A percentile compares a stretch with the other conserved stretches of the same genome.
Conservation (phyloP, 2,329 filamentous ascomycete genomes). For the Penicillium paneum region DNA sequence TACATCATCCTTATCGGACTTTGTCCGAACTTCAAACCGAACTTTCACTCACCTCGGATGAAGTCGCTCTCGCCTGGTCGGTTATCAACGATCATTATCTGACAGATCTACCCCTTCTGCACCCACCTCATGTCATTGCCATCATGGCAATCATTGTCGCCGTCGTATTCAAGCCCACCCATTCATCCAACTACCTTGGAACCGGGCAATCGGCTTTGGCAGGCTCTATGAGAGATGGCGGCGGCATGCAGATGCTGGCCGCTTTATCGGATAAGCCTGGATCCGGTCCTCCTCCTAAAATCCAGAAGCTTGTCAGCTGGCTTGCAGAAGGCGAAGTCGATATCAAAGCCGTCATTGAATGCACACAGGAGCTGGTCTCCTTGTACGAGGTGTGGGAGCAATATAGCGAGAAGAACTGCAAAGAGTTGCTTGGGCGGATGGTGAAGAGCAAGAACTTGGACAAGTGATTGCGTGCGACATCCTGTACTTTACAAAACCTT, state of each 20-base stretch:
- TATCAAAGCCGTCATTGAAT: constrained; percentile 80
- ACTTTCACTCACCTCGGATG: constrained; percentile 71
- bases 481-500: background rate
- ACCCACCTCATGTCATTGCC: constrained; percentile 84
- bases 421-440: constrained; percentile 61
- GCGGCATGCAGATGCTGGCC: constrained; percentile 33
- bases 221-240: constrained; percentile 37
- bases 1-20: constrained; percentile 87
- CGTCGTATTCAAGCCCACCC: constrained; percentile 71
- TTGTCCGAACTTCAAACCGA: constrained; percentile 67
- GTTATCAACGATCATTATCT: constrained; percentile 91
- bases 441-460: constrained; percentile 59
- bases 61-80: constrained; percentile 71
- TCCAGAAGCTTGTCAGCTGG: constrained; percentile 72
- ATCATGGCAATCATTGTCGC: constrained; percentile 80
- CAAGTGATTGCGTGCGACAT: constrained; percentile 40
- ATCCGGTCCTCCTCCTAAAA: constrained; percentile 34
- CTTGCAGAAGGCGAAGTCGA: constrained; percentile 82
- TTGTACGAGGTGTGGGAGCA: constrained; percentile 75
- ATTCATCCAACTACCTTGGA: constrained; percentile 34
- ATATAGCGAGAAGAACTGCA: constrained; percentile 63
- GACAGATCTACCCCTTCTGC: constrained; percentile 82
- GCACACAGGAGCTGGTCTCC: constrained; percentile 85
- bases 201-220: constrained; percentile 34
- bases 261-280: constrained; percentile 33